Conservation (phyloP, 2,329 filamentous ascomycete species). For the Orbilia brochopaga region DNA sequence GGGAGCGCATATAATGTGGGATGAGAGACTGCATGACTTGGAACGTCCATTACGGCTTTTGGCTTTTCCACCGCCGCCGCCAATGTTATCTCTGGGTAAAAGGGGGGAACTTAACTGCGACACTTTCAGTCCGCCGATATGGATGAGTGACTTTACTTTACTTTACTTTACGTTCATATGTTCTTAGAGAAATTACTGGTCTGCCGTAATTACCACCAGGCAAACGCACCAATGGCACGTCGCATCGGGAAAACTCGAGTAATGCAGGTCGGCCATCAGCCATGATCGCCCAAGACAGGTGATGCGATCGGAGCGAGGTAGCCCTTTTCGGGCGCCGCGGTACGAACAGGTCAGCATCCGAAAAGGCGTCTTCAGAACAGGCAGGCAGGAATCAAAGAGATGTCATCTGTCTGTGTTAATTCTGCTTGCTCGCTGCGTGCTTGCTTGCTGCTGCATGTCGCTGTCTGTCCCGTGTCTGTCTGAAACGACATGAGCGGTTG, state of each 20-base stretch:
- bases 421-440: too few relatives aligned
- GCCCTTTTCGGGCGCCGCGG: conserved; percentile 41
- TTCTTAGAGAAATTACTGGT: not conserved
- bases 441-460: conserved; percentile 36
- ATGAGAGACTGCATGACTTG: conserved; percentile 50
- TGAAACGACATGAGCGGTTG: conserved; percentile 50
- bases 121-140: not conserved
- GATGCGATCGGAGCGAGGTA: conserved; percentile 27
- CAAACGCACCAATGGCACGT: conserved; percentile 45
- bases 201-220: conserved; percentile 1
- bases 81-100: conserved; percentile 51
- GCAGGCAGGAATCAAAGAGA: conserved; percentile 23
- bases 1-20: conserved; percentile 20
- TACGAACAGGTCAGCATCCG: conserved; percentile 48
- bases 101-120: conserved; percentile 19
- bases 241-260: conserved; percentile 50
- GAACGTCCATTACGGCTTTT: conserved; percentile 29
- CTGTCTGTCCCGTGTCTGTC: conserved; percentile 19
- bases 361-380: conserved; percentile 45
- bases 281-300: conserved; percentile 49
- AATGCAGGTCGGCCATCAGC: conserved; percentile 44
- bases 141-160: too few relatives aligned
- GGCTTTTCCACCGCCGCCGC: conserved; percentile 4
- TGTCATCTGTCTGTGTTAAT: conserved; percentile 9
- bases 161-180: too few relatives aligned